phyloP scores from a whole-genome alignment of 192 early-diverging fungal genomes.

The Podila minutissima region DNA sequence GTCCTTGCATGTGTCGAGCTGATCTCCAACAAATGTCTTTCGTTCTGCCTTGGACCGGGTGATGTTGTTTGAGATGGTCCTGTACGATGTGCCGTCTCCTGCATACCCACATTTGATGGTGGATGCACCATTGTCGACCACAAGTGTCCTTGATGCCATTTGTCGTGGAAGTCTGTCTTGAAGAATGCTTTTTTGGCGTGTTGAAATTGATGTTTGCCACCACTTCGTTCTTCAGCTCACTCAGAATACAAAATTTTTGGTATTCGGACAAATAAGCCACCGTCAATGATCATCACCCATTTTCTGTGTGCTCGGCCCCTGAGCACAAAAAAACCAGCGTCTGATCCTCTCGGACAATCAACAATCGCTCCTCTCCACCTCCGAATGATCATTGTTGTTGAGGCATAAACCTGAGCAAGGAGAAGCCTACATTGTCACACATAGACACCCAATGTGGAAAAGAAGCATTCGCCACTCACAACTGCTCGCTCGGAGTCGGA shows the following conservation, averaged over 20 bases:
- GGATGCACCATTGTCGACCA: slow-evolving; percentile 51
- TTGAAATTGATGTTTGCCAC: not conserved
- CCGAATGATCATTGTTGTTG: too few relatives aligned
- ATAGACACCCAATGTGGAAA: slow-evolving; percentile 31
- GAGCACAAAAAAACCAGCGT: not conserved
- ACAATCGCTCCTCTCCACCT: too few relatives aligned
- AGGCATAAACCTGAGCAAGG: too few relatives aligned
- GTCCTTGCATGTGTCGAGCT: slow-evolving; percentile 68
- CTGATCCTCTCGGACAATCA: not conserved
- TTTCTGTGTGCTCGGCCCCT: not conserved
- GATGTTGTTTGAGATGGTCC: slow-evolving; percentile 67
- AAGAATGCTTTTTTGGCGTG: not conserved
- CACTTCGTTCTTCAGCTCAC: too few relatives aligned
- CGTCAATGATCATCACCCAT: not conserved
- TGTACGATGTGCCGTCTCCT: slow-evolving; percentile 26
- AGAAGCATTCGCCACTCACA: slow-evolving; percentile 32
- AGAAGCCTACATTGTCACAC: too few relatives aligned
- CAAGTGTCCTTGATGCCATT: slow-evolving; percentile 38
- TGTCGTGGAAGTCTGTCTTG: not conserved
- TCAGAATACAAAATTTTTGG: too few relatives aligned
- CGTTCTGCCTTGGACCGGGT: slow-evolving; percentile 65
- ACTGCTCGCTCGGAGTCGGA: slow-evolving; percentile 13
- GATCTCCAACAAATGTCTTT: slow-evolving; percentile 73
- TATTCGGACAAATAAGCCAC: not conserved
- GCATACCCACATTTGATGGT: slow-evolving; percentile 45